phyloP scores from a whole-genome alignment of 169 alveolate genomes.

The Plasmodium yoelii region DNA sequence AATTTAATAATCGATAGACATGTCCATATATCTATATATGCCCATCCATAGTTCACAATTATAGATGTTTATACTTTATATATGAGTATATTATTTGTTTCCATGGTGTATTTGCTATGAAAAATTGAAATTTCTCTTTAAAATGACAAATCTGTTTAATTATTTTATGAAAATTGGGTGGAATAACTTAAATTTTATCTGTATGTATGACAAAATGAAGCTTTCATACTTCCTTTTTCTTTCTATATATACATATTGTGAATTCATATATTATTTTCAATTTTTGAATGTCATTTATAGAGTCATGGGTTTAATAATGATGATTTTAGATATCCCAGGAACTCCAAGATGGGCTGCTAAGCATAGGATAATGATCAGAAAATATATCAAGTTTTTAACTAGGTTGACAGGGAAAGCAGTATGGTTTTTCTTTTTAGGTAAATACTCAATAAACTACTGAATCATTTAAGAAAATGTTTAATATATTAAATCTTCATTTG shows the following conservation, averaged over 20 bases:
- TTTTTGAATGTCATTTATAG: conserved; percentile 50
- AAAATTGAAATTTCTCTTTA: too few species aligned
- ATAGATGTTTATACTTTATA: neutral
- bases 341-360: conserved; percentile 94
- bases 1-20: neutral
- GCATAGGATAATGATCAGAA: conserved; percentile 88
- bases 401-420: conserved; percentile 90
- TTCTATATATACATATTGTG: too few species aligned
- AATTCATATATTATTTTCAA: too few species aligned
- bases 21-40: neutral
- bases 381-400: conserved; percentile 89
- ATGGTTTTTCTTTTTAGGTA: conserved; percentile 89
- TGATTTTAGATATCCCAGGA: conserved; percentile 93
- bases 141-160: too few species aligned
- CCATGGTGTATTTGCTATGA: too few species aligned
- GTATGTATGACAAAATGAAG: too few species aligned
- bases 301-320: conserved; percentile 88
- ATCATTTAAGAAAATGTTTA: too few species aligned
- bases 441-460: neutral
- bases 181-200: too few species aligned
- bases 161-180: too few species aligned
- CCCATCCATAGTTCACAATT: neutral
- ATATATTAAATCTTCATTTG: too few species aligned
- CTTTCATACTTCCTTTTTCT: too few species aligned
- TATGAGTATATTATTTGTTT: conserved; percentile 24